Base-by-base conservation (phyloP, 73 alveolate genomes). In the Tetrahymena elliotti region DNA sequence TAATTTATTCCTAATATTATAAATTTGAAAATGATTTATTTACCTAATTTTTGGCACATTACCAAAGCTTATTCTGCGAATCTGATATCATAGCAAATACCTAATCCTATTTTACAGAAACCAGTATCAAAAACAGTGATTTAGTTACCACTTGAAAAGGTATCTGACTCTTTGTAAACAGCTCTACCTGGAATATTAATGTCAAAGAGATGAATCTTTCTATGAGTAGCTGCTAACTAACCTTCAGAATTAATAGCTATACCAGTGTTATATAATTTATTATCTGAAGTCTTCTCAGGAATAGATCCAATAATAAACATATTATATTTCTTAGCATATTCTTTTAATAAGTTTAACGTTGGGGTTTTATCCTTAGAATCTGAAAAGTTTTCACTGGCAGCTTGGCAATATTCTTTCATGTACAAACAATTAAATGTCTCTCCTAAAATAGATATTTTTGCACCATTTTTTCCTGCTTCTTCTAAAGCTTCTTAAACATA, bases 41-140 rank as follows among this genome's bases (percentile, higher is more conserved):
- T 68, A 68, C 88, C 88, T 68, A 83, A 34, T 94, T 92, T 94
- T 24, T 93, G 94, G 36, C 97, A 95, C 97, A 98, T 94, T 24
- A 97, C 94, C 84, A 97, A 93, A 11, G 99, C 99, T 95, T 97
- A 97, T 93, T 98, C 99, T 33, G 99, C 99, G 96, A 98, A 98
- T 96, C 99, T 96, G 83, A 98, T 96, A 95, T 98, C 99, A 94
- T 98, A 98, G 93, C 99, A 98, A 6, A 98, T 98, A 36, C 99
- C 99, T n/a, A 98, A 84, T 5, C 99, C 99, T 94, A 98, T 97
- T 94, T 98, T 98, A 93, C 99, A 97, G 95, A 95, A 98, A 40
- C 94, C 98, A 33, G 99, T 98, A 20, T 98, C 97, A 53, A 98
- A 96, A 82, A 98, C 95, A 53, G 98, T 93, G 47, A 96, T 84